Percentiles rank a stretch among this genome's conserved stretches.
phyloP scores from a whole-genome alignment of 1,284 basidiomycete species.

The Jaminaea rosea region DNA sequence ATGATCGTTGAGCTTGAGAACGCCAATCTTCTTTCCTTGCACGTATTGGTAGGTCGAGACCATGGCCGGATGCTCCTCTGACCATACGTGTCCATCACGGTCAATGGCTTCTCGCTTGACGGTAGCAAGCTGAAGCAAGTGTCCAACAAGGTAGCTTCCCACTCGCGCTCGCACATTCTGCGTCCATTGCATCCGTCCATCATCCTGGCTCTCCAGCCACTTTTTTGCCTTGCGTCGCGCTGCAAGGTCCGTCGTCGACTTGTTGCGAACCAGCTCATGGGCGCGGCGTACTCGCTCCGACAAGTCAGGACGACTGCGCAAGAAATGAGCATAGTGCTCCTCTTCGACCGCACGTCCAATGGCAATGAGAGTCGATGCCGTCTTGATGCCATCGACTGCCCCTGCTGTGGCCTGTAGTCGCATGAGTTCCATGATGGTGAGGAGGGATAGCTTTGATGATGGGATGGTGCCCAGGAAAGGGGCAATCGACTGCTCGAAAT shows the following conservation, averaged over 20 bases:
- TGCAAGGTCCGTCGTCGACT: not conserved
- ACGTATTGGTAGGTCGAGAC: constrained; percentile 85
- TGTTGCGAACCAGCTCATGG: not conserved
- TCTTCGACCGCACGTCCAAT: constrained; percentile 81
- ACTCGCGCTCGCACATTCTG: constrained; percentile 60
- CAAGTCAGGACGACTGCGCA: constrained; percentile 22
- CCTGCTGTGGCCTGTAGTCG: constrained; percentile 69
- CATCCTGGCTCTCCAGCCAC: constrained; percentile 38
- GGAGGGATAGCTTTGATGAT: constrained; percentile 70
- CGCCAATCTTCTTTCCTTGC: constrained; percentile 81
- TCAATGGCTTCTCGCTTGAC: constrained; percentile 56
- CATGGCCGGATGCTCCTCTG: constrained; percentile 81
- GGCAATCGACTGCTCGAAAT: constrained; percentile 26
- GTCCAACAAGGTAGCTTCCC: constrained; percentile 73
- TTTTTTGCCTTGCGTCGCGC: not conserved
- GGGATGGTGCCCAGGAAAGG: constrained; percentile 70
- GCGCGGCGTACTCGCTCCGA: not conserved
- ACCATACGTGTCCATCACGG: constrained; percentile 36
- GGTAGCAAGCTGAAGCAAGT: constrained; percentile 71
- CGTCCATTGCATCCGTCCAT: constrained; percentile 73
- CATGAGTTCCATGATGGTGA: constrained; percentile 86
- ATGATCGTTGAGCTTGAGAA: constrained; percentile 76
- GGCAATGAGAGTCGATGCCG: constrained; percentile 68
- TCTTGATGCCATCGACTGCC: constrained; percentile 78
- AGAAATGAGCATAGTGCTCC: constrained; percentile 48